Percentiles rank a stretch among this genome's conserved stretches.
These are phyloP conservation scores for Aspergillus sp. DNA, from an alignment of 2,329 filamentous ascomycete species.

Conservation along the genomic window DNA sequence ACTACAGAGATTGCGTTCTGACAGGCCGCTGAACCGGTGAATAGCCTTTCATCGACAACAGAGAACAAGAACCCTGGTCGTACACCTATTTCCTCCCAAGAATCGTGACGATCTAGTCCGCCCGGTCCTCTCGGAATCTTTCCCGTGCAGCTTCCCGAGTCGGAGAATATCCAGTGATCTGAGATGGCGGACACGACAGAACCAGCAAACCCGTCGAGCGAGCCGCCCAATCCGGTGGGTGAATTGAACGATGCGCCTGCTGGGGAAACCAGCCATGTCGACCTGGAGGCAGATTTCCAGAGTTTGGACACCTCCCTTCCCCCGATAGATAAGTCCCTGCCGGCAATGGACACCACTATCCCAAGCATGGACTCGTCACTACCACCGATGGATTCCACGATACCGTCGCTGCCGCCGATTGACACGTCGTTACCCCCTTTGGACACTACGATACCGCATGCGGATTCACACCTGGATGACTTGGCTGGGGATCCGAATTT, in stretches of 20 bases:
- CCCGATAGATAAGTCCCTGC: slow-evolving; percentile 25
- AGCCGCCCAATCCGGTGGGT: slow-evolving; percentile 17
- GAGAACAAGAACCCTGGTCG: background rate
- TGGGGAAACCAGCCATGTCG: background rate
- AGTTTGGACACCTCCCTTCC: slow-evolving; percentile 24
- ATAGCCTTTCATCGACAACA: background rate
- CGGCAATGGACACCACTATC: slow-evolving; percentile 26
- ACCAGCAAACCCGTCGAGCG: slow-evolving; percentile 17
- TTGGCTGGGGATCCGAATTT: slow-evolving; percentile 10
- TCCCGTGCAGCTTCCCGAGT: background rate
- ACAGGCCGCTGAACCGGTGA: slow-evolving; percentile 3
- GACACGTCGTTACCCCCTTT: slow-evolving; percentile 30
- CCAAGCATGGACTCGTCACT: slow-evolving; percentile 31
- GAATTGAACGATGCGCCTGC: slow-evolving; percentile 7
- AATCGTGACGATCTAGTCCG: background rate
- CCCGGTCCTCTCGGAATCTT: background rate
- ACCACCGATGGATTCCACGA: slow-evolving; percentile 30
- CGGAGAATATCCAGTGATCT: slow-evolving; percentile 1
- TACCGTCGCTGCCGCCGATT: slow-evolving; percentile 27
- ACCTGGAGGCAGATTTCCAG: background rate
- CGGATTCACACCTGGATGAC: slow-evolving; percentile 8
- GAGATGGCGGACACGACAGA: slow-evolving; percentile 24
- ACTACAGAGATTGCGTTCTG: slow-evolving; percentile 10
- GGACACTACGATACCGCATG: slow-evolving; percentile 26
- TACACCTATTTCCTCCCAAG: background rate